Conservation (phyloP, 495 filamentous ascomycete genomes). For the Penicillium diatomitis region DNA sequence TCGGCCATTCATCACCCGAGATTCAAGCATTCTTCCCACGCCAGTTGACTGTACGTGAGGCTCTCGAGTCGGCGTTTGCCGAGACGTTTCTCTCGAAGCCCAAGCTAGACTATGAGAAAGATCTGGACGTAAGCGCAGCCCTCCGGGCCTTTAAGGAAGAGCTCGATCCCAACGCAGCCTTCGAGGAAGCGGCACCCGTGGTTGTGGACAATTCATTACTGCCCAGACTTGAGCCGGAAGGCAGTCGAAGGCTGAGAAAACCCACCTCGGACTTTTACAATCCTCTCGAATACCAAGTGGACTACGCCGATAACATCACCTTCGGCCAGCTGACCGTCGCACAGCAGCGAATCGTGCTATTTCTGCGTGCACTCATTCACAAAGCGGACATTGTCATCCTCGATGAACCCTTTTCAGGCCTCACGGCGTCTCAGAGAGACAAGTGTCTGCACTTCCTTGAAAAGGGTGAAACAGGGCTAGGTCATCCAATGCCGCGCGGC, state of each 20-base stretch:
- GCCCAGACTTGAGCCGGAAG: constrained; percentile 5
- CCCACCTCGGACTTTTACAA: constrained; percentile 1
- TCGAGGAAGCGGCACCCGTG: constrained; percentile 6
- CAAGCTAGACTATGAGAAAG: constrained; percentile 43
- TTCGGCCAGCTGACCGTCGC: constrained; percentile 71
- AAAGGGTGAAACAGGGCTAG: constrained; percentile 34
- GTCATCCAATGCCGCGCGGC: background rate
- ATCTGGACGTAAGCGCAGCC: constrained; percentile 50
- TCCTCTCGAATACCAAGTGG: constrained; percentile 28
- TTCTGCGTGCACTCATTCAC: constrained; percentile 75
- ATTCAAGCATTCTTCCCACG: constrained; percentile 88
- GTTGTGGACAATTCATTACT: constrained; percentile 3
- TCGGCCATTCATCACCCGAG: constrained; percentile 89
- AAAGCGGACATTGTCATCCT: constrained; percentile 81
- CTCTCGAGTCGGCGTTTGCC: constrained; percentile 77
- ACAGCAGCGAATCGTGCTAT: constrained; percentile 74
- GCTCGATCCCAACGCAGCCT: constrained; percentile 45
- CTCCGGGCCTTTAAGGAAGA: constrained; percentile 68
- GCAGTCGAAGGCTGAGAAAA: background rate
- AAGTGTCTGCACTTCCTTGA: constrained; percentile 75
- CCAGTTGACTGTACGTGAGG: constrained; percentile 60
- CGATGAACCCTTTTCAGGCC: constrained; percentile 87
- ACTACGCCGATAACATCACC: constrained; percentile 58
- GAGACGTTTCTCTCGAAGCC: constrained; percentile 74
- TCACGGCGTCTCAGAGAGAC: constrained; percentile 72